These are phyloP conservation scores for Coleophoma eucalyptorum DNA, from an alignment of 2,329 filamentous ascomycete genomes.

Conservation along the genomic window DNA sequence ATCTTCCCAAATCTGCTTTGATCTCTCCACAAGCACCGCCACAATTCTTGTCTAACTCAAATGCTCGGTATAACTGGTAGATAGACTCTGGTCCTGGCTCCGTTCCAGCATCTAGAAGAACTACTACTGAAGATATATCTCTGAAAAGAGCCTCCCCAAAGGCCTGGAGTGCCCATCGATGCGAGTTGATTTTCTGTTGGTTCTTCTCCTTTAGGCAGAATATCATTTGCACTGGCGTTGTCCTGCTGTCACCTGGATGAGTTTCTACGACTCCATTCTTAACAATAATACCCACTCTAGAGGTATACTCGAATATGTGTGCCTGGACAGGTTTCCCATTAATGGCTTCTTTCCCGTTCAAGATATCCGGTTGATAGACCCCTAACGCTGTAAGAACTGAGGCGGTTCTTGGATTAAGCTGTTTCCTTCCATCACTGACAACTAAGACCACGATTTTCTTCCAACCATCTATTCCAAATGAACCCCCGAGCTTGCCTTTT, in stretches of 20 bases:
- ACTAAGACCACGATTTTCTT: conserved; percentile 72
- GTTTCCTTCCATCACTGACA: conserved; percentile 65
- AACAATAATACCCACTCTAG: conserved; percentile 73
- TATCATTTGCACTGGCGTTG: conserved; percentile 17
- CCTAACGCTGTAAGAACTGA: conserved; percentile 62
- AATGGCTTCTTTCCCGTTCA: conserved; percentile 68
- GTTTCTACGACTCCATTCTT: conserved; percentile 79
- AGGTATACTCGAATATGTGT: conserved; percentile 62
- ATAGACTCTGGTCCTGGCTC: conserved; percentile 13
- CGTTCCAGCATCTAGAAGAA: conserved; percentile 21
- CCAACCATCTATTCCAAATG: conserved; percentile 69
- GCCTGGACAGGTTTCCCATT: conserved; percentile 69
- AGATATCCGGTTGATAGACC: conserved; percentile 65
- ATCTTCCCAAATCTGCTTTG: conserved; percentile 31
- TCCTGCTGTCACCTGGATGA: conserved; percentile 92
- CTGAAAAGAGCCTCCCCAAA: conserved; percentile 17
- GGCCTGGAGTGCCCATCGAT: conserved; percentile 19
- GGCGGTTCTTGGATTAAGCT: conserved; percentile 62
- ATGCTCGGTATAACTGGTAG: conserved; percentile 18
- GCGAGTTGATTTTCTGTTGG: conserved; percentile 20
- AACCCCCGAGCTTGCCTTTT: conserved; percentile 49
- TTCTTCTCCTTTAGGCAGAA: conserved; percentile 22
- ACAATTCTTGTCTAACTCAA: conserved; percentile 14
- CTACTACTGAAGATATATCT: conserved; percentile 12
- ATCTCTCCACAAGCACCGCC: conserved; percentile 22